phyloP scores from a whole-genome alignment of 306 rosid genomes.

The Lathyrus tuberosus region DNA sequence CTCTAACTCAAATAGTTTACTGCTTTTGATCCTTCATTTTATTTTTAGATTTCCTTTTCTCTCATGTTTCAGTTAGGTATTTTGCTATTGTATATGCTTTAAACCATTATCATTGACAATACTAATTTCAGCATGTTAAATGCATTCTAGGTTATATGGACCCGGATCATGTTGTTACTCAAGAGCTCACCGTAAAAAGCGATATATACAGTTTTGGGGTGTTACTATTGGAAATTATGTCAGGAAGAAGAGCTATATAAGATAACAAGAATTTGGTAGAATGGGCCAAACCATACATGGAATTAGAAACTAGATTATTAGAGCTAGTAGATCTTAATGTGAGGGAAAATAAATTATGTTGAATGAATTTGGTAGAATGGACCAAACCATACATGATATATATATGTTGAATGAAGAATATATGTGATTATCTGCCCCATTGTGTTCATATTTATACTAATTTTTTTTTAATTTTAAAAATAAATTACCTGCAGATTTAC shows the following conservation, averaged over 20 bases:
- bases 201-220: slow-evolving; percentile 94
- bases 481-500: too few relatives aligned
- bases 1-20: slow-evolving; percentile 43
- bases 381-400: too few relatives aligned
- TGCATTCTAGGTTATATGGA: slow-evolving; percentile 90
- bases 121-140: slow-evolving; percentile 35
- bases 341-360: too few relatives aligned
- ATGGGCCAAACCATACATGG: slow-evolving; percentile 78
- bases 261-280: slow-evolving; percentile 78
- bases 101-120: slow-evolving; percentile 7
- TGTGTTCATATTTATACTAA: too few relatives aligned
- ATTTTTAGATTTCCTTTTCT: too few relatives aligned
- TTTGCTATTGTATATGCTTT: slow-evolving; percentile 8
- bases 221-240: slow-evolving; percentile 75
- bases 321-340: slow-evolving; percentile 81
- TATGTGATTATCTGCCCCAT: too few relatives aligned
- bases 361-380: too few relatives aligned
- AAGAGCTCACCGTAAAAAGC: slow-evolving; percentile 93
- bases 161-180: slow-evolving; percentile 91
- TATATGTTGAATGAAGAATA: too few relatives aligned
- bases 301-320: slow-evolving; percentile 60
- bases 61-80: slow-evolving; percentile 43
- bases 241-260: slow-evolving; percentile 81
- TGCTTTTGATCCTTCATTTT: too few relatives aligned
- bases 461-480: too few relatives aligned